Base-by-base conservation (phyloP, 805 yeast genomes). In the Candida chauliodis region DNA sequence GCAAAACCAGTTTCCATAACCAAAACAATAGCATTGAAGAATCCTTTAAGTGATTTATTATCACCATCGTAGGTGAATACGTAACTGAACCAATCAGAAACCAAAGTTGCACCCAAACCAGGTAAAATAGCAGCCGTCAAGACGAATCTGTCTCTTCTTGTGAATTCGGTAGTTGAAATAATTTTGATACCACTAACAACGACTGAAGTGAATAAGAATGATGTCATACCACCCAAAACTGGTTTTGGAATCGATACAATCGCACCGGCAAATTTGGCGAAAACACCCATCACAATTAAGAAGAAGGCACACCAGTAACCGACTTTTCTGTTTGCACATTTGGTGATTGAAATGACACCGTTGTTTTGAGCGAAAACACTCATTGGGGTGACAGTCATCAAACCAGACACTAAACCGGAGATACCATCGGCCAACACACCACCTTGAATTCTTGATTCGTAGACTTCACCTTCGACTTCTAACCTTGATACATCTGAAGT, bases 291-390 rank as follows among this genome's bases (percentile, higher is more conserved):
- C 43, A 89, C 59, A 40, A 89, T 54, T 47, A 89, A 66, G 70
- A 84, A 86, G 68, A 86, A 76, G 46, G 86, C 82, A 64, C 85
- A 77, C 78, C 86, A 83, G 59, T 78, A 80, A 27, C 93, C 97
- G 17, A 78, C 87, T 35, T 74, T 69, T 65, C 95, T 76, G 52
- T 86, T 81, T 34, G 96, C 96, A 65, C 96, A 88, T 59, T 86
- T 87, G 34, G 96, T 90, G 58, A 90, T 73, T 29, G 95, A 81
- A 48, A 89, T 88, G 42, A 89, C 96, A 71, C 96, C 96, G 58
- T 90, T 90, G 65, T 90, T 90, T 64, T 89, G 96, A 10, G 96
- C 96, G 68, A 90, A 90, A 0, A 93, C 83, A 9, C 95, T 81
- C 78, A 88, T 71, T 41, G 96, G 96, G n/a, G 95, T 84, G 39